Evolutionary conservation across 345 rosid genomes (phyloP).

Genomic region (Aurinia saxatilis): DNA sequence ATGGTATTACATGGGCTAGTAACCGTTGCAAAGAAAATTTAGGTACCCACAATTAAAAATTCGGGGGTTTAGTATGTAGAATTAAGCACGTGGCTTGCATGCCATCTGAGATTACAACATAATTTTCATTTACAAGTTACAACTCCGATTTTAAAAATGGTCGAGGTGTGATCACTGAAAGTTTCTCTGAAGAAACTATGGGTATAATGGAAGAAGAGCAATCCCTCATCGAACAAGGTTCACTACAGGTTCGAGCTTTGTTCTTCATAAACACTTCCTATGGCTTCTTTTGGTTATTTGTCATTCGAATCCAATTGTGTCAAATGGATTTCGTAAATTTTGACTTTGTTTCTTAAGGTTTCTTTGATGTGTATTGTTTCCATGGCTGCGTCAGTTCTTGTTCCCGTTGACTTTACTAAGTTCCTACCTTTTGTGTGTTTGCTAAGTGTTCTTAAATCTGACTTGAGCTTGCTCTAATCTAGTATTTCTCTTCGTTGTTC

Average conservation of each 20-base stretch:
- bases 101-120: too few relatives aligned
- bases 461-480: too few relatives aligned
- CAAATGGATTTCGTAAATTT: background rate
- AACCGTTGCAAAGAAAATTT: too few relatives aligned
- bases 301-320: background rate
- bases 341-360: background rate
- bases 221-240: slow-evolving; percentile 1
- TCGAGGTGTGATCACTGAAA: background rate
- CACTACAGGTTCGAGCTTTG: background rate
- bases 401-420: too few relatives aligned
- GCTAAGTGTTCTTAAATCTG: too few relatives aligned
- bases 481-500: too few relatives aligned
- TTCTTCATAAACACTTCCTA: background rate
- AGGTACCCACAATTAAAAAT: too few relatives aligned
- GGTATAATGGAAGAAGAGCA: background rate
- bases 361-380: background rate
- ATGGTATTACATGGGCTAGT: too few relatives aligned
- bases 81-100: too few relatives aligned
- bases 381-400: too few relatives aligned
- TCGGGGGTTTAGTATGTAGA: too few relatives aligned
- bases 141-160: background rate
- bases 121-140: background rate
- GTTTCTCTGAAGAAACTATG: background rate
- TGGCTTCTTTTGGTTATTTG: background rate
- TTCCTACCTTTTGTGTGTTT: too few relatives aligned